phyloP scores from a whole-genome alignment of 1,284 basidiomycete species.

The Marasmius fiardii region DNA sequence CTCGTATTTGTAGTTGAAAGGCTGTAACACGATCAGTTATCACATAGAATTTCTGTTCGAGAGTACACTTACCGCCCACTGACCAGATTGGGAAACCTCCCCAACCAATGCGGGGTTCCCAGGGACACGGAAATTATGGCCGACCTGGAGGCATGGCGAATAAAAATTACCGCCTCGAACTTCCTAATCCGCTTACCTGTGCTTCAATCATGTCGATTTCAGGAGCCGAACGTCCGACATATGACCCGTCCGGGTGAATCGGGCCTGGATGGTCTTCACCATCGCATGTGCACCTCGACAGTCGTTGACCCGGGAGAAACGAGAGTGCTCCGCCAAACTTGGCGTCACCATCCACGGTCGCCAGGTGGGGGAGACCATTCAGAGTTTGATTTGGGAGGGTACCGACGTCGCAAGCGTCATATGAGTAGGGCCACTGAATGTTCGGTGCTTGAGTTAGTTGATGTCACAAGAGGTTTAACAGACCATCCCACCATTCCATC shows the following conservation, averaged over 20 bases:
- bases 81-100: conserved; percentile 61
- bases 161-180: too few species aligned
- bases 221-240: conserved; percentile 70
- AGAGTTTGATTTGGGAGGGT: conserved; percentile 47
- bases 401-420: conserved; percentile 52
- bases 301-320: conserved; percentile 48
- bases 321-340: conserved; percentile 16
- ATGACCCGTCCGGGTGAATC: conserved; percentile 51
- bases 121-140: conserved; percentile 16
- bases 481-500: conserved; percentile 50
- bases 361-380: conserved; percentile 21
- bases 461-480: background rate
- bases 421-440: conserved; percentile 35
- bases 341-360: conserved; percentile 2
- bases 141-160: too few species aligned
- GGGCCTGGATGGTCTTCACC: conserved; percentile 65
- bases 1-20: conserved; percentile 46
- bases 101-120: conserved; percentile 21
- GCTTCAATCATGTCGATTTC: conserved; percentile 82
- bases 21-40: conserved; percentile 41
- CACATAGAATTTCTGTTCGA: conserved; percentile 35
- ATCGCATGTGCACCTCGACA: conserved; percentile 58
- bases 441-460: background rate
- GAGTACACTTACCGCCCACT: conserved; percentile 55
- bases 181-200: too few species aligned